A percentile compares a stretch with the other conserved stretches of the same genome.
Conservation (phyloP, 2,329 filamentous ascomycete genomes). For the Colletotrichum endophyticum region DNA sequence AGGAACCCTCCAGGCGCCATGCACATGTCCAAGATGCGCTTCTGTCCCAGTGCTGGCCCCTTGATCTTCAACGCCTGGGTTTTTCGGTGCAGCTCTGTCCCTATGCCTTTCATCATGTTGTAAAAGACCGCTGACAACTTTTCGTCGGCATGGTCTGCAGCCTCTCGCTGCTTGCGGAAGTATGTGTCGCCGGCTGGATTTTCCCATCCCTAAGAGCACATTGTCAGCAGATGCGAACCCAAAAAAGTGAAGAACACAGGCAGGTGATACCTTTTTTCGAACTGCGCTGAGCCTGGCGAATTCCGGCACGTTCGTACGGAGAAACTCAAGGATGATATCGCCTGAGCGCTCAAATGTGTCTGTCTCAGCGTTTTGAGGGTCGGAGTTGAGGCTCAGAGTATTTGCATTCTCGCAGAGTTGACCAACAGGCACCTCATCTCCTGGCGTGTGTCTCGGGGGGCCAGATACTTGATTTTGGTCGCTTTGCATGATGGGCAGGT, state of each 20-base stretch:
- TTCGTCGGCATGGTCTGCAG: conserved; percentile 36
- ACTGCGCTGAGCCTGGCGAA: background rate
- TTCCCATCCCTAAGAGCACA: conserved; percentile 45
- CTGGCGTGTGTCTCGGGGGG: fast-evolving
- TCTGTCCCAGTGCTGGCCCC: background rate
- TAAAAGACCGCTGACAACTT: conserved; percentile 36
- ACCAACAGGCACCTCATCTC: fast-evolving
- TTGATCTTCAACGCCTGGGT: conserved; percentile 32
- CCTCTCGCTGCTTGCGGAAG: conserved; percentile 44
- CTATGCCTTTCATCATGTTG: conserved; percentile 48
- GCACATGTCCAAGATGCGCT: conserved; percentile 56
- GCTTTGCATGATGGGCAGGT: background rate
- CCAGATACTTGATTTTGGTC: background rate
- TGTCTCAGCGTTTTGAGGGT: background rate
- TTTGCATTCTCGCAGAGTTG: background rate
- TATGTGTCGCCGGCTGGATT: conserved; percentile 44
- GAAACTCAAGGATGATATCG: background rate
- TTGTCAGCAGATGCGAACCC: background rate
- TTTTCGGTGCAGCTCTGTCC: conserved; percentile 39
- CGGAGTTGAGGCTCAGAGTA: background rate
- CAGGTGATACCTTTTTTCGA: background rate
- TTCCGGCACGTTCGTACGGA: background rate
- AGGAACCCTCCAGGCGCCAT: conserved; percentile 62
- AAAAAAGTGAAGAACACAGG: background rate
- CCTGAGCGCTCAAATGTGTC: background rate